Base-by-base conservation (phyloP, 345 rosid genomes). In the Camelina laxa region DNA sequence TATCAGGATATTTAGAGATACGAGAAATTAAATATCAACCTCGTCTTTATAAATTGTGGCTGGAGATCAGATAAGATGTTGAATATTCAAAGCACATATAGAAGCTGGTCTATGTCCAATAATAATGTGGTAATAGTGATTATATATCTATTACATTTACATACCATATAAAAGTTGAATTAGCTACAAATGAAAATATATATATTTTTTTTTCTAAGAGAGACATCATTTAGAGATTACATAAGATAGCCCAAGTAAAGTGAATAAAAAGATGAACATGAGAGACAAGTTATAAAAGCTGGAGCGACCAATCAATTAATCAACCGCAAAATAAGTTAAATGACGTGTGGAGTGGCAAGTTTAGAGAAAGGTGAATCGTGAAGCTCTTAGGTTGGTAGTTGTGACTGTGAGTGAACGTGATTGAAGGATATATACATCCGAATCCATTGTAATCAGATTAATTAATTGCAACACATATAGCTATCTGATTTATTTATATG, bases 41-140 rank as follows among this genome's bases (percentile, higher is more conserved):
- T 67, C 68, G 79, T 50, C 12, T 53, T 42, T 54, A 39, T 63
- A 51, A 41, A 73, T 55, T 21, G 22, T 19, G 53, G 39, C 11
- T 42, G 31, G 45, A 2, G 2, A 60, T 51, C 3, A 21, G 79
- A 75, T 68, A 75, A 75, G 74, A 53, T 68, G 55, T 67, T 75
- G 56, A 60, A 59, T 59, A 74, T 65, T 65, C 59, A 21, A 21
- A 54, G 10, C 54, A 17, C 8, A 27, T 8, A 7, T 7, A 27
- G 56, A 6, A 62, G 4, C 35, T 17, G 19, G 65, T 20, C 30
- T 5, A 2, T 17, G 1, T 24, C 38, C n/a, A 27, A 44, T n/a
- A 36, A 22, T 51, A 14, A 14, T 14, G 48, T 42, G 16, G 16
- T 4, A 41, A 14, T 38, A 16, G 30, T 60, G 11, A 30, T 1